Percentiles rank a stretch among this genome's conserved stretches.
These are phyloP conservation scores for Yamadazyma sp. DNA, from an alignment of 805 yeast species.

Conservation along the genomic window DNA sequence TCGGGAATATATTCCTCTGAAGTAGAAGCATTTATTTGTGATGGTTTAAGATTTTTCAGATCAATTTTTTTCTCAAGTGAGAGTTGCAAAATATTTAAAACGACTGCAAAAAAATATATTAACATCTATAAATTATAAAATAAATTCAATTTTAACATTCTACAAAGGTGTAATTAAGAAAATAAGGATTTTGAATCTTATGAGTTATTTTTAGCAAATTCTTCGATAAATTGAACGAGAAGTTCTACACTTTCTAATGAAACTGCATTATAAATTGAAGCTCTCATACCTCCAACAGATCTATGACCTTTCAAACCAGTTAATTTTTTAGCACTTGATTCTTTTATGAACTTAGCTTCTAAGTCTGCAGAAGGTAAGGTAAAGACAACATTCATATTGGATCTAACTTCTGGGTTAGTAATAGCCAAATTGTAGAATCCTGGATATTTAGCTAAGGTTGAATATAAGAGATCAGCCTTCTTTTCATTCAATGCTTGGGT, in stretches of 20 bases:
- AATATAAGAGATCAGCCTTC: constrained; percentile 67
- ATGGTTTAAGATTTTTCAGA: too few relatives aligned
- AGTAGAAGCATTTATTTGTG: too few relatives aligned
- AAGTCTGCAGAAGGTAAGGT: constrained; percentile 61
- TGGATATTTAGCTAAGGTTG: constrained; percentile 63
- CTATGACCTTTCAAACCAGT: constrained; percentile 92
- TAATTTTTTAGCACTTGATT: constrained; percentile 57
- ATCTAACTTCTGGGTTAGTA: constrained; percentile 52
- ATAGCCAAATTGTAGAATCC: constrained; percentile 67
- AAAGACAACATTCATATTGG: constrained; percentile 93
- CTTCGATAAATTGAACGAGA: constrained; percentile 54
- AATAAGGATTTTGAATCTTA: neutral
- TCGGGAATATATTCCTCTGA: too few relatives aligned
- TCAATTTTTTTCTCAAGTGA: too few relatives aligned
- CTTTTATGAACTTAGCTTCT: constrained; percentile 68
- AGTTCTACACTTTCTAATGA: constrained; percentile 54
- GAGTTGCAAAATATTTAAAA: too few relatives aligned
- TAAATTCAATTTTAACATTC: too few relatives aligned
- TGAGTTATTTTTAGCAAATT: constrained; percentile 14
- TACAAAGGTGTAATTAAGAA: neutral
- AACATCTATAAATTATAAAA: too few relatives aligned
- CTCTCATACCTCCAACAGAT: constrained; percentile 96
- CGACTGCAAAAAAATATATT: too few relatives aligned
- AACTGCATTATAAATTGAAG: constrained; percentile 89
- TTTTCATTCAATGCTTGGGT: constrained; percentile 56